A percentile compares a stretch with the other conserved stretches of the same genome.
Evolutionary conservation across 2,329 filamentous ascomycete species (phyloP).

Genomic region (Arthrobotrys pseudoclavata): DNA sequence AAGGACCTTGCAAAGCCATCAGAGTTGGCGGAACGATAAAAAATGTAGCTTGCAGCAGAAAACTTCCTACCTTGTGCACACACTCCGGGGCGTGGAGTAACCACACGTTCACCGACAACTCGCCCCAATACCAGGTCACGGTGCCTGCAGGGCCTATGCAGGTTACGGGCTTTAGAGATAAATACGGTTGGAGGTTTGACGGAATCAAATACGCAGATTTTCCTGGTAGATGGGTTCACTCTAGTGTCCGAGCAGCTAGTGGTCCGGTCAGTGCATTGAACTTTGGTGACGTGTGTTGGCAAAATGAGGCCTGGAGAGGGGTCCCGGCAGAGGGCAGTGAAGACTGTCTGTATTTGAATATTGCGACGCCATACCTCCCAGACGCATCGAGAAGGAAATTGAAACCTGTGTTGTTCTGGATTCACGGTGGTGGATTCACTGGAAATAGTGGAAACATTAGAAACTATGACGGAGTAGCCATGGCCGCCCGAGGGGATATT

Average conservation of each 20-base stretch:
- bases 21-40: slow-evolving; percentile 63
- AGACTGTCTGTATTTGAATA: slow-evolving; percentile 69
- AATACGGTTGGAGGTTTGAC: slow-evolving; percentile 70
- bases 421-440: slow-evolving; percentile 69
- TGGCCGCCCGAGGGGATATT: slow-evolving; percentile 71
- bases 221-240: slow-evolving; percentile 69
- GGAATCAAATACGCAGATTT: slow-evolving; percentile 69
- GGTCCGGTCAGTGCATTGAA: slow-evolving; percentile 62
- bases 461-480: slow-evolving; percentile 72
- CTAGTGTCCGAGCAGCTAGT: slow-evolving; percentile 65
- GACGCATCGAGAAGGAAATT: not conserved
- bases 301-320: slow-evolving; percentile 63
- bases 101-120: slow-evolving; percentile 64
- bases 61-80: slow-evolving; percentile 67
- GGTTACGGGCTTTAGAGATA: slow-evolving; percentile 66
- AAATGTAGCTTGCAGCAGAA: slow-evolving; percentile 35
- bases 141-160: slow-evolving; percentile 67
- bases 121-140: slow-evolving; percentile 66
- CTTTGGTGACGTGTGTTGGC: slow-evolving; percentile 67
- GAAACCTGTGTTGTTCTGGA: slow-evolving; percentile 64
- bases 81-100: slow-evolving; percentile 66
- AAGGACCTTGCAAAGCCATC: slow-evolving; percentile 61
- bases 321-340: slow-evolving; percentile 66
- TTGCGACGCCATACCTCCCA: slow-evolving; percentile 63
- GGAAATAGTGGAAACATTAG: slow-evolving; percentile 75